Conservation (phyloP, 2,329 filamentous ascomycete species). For the Dactylellina parvicollis region DNA sequence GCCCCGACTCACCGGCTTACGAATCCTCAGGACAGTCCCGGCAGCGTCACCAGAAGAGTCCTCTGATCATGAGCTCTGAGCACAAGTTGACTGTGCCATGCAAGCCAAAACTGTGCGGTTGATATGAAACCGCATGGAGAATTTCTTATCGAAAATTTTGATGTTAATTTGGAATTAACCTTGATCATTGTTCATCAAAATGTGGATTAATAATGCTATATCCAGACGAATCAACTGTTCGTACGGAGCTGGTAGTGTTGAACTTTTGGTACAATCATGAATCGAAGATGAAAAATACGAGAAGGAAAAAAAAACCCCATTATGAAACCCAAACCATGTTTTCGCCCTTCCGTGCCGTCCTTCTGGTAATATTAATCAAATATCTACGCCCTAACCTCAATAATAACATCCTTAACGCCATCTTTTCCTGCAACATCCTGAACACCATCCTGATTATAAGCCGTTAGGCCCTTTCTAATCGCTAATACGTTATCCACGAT, state of each 20-base stretch:
- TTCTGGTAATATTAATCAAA: not conserved
- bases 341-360: not conserved
- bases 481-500: slow-evolving; percentile 95
- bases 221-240: not conserved
- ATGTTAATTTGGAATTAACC: too few relatives aligned
- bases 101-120: too few relatives aligned
- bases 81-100: too few relatives aligned
- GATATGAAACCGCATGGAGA: too few relatives aligned
- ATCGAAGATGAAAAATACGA: not conserved
- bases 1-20: too few relatives aligned
- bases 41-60: too few relatives aligned
- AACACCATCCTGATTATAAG: slow-evolving; percentile 44
- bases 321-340: not conserved
- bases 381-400: slow-evolving; percentile 44
- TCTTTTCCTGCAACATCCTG: slow-evolving; percentile 15
- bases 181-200: not conserved
- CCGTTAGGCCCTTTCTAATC: slow-evolving; percentile 86
- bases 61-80: too few relatives aligned
- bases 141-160: too few relatives aligned
- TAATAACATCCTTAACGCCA: slow-evolving; percentile 50
- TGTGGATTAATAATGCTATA: not conserved
- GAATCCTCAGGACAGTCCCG: too few relatives aligned
- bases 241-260: slow-evolving; percentile 10
- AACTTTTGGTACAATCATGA: slow-evolving; percentile 15
- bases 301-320: not conserved